These are phyloP conservation scores for Dictyostelium firmibasis DNA, from an alignment of 78 protist species.

Conservation along the genomic window DNA sequence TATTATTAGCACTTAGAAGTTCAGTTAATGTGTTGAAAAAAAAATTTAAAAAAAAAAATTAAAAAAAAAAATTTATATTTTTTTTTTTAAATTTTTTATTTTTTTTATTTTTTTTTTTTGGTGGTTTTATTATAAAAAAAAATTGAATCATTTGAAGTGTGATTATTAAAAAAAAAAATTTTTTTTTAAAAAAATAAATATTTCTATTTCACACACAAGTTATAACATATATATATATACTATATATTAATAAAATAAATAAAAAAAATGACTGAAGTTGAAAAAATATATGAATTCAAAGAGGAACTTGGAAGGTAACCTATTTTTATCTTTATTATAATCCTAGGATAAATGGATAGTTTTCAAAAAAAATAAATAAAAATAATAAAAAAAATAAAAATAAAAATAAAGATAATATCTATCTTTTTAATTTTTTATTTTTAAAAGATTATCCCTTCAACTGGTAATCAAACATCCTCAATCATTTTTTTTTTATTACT, in stretches of 20 bases:
- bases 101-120: too few species aligned
- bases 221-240: background rate
- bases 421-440: background rate
- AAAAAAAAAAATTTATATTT: too few species aligned
- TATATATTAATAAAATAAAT: background rate
- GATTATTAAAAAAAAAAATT: background rate
- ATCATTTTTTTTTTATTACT: background rate
- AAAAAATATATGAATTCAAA: constrained; percentile 63
- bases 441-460: background rate
- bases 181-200: too few species aligned
- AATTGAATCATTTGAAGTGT: background rate
- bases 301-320: constrained; percentile 78
- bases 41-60: too few species aligned
- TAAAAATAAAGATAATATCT: background rate
- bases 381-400: background rate
- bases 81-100: too few species aligned
- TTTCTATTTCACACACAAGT: background rate
- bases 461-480: background rate
- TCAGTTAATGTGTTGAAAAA: background rate
- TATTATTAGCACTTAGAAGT: background rate
- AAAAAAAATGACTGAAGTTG: constrained; percentile 28
- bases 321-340: background rate
- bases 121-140: background rate
- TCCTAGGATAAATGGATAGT: background rate
- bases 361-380: background rate